Evolutionary conservation across 2,329 filamentous ascomycete species (phyloP).

Genomic region (Pestalotiopsis sp.): DNA sequence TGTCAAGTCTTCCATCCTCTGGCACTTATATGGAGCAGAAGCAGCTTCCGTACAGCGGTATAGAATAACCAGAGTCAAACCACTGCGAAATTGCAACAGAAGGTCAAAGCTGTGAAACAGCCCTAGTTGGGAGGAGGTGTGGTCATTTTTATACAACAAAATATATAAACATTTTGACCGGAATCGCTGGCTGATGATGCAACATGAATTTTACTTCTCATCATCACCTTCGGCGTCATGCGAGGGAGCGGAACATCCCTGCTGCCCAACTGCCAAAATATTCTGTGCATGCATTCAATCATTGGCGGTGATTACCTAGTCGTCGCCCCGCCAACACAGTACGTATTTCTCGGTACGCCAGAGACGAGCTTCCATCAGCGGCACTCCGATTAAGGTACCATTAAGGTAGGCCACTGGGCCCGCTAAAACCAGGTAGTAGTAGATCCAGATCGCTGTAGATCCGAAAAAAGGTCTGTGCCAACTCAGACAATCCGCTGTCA

Average conservation of each 20-base stretch:
- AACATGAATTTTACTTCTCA: background rate
- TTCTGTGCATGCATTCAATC: background rate
- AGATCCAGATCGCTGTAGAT: background rate
- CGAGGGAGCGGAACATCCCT: background rate
- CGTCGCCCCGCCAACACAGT: background rate
- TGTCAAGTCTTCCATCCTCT: too few relatives aligned
- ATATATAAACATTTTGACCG: too few relatives aligned
- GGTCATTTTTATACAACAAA: too few relatives aligned
- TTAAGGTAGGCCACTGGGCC: background rate
- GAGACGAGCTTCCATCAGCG: background rate
- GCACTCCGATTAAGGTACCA: background rate
- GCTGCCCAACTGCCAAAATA: background rate
- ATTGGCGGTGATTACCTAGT: background rate
- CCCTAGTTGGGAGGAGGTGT: too few relatives aligned
- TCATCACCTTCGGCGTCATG: too few relatives aligned
- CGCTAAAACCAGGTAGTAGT: background rate
- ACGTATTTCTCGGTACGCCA: too few relatives aligned
- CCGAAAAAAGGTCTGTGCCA: background rate
- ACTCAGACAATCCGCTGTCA: background rate
- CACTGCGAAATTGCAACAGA: too few relatives aligned
- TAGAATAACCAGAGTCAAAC: too few relatives aligned
- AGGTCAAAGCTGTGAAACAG: too few relatives aligned
- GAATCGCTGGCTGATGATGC: background rate
- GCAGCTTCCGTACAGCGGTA: too few relatives aligned
- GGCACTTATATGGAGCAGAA: too few relatives aligned